phyloP scores from a whole-genome alignment of 305 asterid species.

The Fraxinus sp. region DNA sequence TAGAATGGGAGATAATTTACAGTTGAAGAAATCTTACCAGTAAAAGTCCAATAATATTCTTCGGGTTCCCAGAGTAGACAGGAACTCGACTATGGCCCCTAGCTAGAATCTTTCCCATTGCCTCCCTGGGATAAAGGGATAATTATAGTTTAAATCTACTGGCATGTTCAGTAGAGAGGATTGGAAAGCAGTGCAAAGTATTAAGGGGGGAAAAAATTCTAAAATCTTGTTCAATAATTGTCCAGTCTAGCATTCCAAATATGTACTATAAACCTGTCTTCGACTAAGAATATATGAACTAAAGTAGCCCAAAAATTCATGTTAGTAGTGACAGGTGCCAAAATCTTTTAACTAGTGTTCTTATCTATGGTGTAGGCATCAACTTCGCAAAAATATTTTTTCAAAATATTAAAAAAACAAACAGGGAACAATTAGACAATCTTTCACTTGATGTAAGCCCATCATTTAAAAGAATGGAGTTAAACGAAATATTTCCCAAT shows the following conservation, averaged over 20 bases:
- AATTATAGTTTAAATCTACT: background rate
- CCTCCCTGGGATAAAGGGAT: slow-evolving; percentile 58
- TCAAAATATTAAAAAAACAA: background rate
- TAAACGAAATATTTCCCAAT: background rate
- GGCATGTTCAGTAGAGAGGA: background rate
- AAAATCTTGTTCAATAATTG: background rate
- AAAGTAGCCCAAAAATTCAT: background rate
- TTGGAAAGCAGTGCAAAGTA: background rate
- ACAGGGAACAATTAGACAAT: background rate
- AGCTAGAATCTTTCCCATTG: slow-evolving; percentile 77
- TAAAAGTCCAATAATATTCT: slow-evolving; percentile 75
- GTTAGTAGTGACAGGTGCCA: background rate
- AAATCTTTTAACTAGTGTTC: background rate
- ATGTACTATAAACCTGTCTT: background rate
- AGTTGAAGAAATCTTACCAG: slow-evolving; percentile 42
- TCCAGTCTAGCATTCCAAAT: background rate
- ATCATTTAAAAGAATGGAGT: background rate
- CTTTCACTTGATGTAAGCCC: background rate
- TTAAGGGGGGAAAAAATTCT: background rate
- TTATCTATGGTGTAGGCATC: slow-evolving; percentile 10
- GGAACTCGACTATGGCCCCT: slow-evolving; percentile 96
- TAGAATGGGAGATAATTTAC: background rate
- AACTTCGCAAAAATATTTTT: background rate
- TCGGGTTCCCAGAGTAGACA: slow-evolving; percentile 70
- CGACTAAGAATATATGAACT: background rate